A percentile compares a stretch with the other conserved stretches of the same genome.
Conservation (phyloP, 345 rosid species). For the Salix viminalis region DNA sequence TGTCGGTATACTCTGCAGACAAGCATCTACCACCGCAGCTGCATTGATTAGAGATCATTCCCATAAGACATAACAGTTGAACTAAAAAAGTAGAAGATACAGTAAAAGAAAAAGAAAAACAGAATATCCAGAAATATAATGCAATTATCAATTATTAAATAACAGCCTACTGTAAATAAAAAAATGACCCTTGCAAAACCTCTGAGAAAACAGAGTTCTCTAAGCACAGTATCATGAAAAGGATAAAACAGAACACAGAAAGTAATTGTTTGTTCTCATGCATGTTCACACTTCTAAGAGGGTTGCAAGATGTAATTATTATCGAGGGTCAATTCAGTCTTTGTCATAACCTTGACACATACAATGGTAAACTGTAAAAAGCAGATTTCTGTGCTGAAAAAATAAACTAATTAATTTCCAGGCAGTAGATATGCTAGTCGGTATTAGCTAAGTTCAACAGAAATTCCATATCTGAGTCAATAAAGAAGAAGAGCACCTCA, state of each 20-base stretch:
- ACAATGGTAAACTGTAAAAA: neutral
- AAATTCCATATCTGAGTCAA: neutral
- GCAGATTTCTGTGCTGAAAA: neutral
- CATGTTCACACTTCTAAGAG: neutral
- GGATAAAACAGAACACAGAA: neutral
- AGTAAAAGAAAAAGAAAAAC: neutral
- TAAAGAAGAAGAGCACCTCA: neutral
- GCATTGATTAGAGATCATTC: constrained; percentile 21
- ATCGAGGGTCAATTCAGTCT: neutral
- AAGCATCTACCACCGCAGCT: constrained; percentile 87
- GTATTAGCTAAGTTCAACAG: neutral
- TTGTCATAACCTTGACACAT: neutral
- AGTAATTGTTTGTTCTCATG: neutral
- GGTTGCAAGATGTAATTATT: neutral
- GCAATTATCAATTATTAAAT: neutral
- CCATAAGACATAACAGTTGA: constrained; percentile 1
- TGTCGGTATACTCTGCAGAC: constrained; percentile 60
- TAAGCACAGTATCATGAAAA: neutral
- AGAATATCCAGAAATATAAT: neutral
- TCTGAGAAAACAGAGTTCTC: neutral
- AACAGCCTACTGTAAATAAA: neutral
- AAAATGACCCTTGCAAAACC: neutral
- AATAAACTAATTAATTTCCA: neutral
- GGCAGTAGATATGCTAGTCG: neutral
- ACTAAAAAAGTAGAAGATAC: neutral